Evolutionary conservation across 1,284 basidiomycete genomes (phyloP).

Genomic region (Puccinia sorghi): DNA sequence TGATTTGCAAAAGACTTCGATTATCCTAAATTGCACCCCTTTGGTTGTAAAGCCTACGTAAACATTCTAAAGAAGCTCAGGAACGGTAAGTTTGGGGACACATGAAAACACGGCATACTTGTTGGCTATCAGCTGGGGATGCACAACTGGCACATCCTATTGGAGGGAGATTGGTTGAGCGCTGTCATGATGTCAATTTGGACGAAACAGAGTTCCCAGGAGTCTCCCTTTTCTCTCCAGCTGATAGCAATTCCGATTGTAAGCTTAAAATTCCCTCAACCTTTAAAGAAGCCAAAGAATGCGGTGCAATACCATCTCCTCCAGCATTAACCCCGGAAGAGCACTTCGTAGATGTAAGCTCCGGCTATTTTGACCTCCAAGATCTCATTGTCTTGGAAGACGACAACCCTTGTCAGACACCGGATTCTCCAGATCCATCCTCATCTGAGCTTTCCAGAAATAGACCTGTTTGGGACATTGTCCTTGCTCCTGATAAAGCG

Average conservation of each 20-base stretch:
- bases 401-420: no score
- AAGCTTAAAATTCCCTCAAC: background rate
- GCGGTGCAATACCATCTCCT: no score
- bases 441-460: background rate
- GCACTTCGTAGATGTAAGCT: no score
- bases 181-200: background rate
- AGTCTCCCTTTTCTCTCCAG: background rate
- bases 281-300: background rate
- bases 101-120: background rate
- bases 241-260: background rate
- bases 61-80: background rate
- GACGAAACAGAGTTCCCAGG: background rate
- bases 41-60: constrained; percentile 8
- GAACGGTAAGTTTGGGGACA: constrained; percentile 11
- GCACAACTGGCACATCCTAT: constrained; percentile 29
- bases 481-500: background rate
- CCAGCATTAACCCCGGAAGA: no score
- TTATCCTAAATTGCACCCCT: background rate
- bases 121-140: background rate
- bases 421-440: no score
- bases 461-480: background rate
- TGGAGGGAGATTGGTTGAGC: background rate
- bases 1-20: background rate
- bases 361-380: no score
- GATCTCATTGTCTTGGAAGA: no score